These are phyloP conservation scores for Erysimum pusillum DNA, from an alignment of 441 rosid species.

Conservation along the genomic window DNA sequence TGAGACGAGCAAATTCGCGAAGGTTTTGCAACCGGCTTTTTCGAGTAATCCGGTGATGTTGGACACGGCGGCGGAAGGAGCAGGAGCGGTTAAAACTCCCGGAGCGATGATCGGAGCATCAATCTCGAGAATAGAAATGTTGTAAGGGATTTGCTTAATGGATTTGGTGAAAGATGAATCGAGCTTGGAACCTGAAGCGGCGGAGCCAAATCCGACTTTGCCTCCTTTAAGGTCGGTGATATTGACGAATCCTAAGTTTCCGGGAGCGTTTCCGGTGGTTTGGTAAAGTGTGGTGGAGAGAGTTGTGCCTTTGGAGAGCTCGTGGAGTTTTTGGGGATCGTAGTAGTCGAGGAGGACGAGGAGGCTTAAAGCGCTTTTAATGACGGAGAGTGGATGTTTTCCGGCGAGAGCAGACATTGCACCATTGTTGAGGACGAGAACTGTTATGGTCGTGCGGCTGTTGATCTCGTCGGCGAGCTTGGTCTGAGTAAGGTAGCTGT, in stretches of 20 bases:
- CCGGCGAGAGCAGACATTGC: constrained; percentile 75
- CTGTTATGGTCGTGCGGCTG: constrained; percentile 79
- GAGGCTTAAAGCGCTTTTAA: constrained; percentile 73
- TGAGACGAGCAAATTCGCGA: constrained; percentile 61
- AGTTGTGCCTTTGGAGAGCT: constrained; percentile 74
- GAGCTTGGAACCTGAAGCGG: constrained; percentile 84
- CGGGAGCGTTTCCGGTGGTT: constrained; percentile 93
- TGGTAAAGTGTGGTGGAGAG: constrained; percentile 90
- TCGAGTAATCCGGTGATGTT: constrained; percentile 84
- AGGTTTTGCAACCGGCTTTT: constrained; percentile 91
- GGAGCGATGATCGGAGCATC: constrained; percentile 77
- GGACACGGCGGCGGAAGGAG: constrained; percentile 69
- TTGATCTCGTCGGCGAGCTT: constrained; percentile 91
- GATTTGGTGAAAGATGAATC: constrained; percentile 78
- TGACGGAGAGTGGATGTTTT: constrained; percentile 77
- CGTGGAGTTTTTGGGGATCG: constrained; percentile 79
- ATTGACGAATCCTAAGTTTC: constrained; percentile 81
- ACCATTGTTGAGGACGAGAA: constrained; percentile 75
- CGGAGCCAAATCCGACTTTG: constrained; percentile 86
- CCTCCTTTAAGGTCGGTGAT: constrained; percentile 89
- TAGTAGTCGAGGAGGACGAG: constrained; percentile 84
- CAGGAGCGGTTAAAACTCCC: constrained; percentile 68
- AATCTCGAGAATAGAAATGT: constrained; percentile 77
- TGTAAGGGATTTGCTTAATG: constrained; percentile 80
- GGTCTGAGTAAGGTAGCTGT: constrained; percentile 73